Evolutionary conservation across 2,329 filamentous ascomycete species (phyloP).

Genomic region (Aureobasidium lini): DNA sequence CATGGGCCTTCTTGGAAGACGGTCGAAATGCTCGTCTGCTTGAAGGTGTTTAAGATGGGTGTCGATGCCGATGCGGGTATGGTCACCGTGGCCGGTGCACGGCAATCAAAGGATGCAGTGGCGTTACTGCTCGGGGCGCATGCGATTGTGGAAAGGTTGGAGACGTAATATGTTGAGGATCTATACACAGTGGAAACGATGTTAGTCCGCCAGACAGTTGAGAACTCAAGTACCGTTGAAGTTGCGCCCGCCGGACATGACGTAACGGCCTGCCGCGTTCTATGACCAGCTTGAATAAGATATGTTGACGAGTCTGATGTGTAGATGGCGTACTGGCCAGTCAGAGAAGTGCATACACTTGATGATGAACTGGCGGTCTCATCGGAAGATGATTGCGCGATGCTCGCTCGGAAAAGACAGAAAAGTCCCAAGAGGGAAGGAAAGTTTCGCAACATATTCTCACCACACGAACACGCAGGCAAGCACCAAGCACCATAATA

Average conservation of each 20-base stretch:
- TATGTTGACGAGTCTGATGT: constrained; percentile 7
- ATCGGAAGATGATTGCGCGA: not conserved
- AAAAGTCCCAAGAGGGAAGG: not conserved
- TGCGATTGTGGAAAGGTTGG: constrained; percentile 3
- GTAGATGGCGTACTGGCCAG: constrained; percentile 1
- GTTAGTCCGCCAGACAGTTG: constrained; percentile 10
- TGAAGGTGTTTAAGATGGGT: not conserved
- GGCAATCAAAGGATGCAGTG: not conserved
- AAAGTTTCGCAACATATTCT: not conserved
- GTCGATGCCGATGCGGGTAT: not conserved
- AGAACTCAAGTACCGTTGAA: constrained; percentile 5
- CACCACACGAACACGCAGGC: not conserved
- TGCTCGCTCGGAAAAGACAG: not conserved
- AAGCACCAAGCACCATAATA: not conserved
- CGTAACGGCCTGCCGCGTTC: not conserved
- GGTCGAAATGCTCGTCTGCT: not conserved
- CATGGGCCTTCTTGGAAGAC: not conserved
- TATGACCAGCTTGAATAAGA: not conserved
- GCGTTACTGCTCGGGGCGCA: not conserved
- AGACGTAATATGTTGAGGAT: constrained; percentile 10
- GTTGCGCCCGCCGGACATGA: not conserved
- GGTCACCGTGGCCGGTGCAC: not conserved
- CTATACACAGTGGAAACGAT: constrained; percentile 10
- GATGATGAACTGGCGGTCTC: not conserved
- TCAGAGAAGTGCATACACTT: not conserved